Evolutionary conservation across 495 filamentous ascomycete genomes (phyloP).

Genomic region (Penicillium parvum): DNA sequence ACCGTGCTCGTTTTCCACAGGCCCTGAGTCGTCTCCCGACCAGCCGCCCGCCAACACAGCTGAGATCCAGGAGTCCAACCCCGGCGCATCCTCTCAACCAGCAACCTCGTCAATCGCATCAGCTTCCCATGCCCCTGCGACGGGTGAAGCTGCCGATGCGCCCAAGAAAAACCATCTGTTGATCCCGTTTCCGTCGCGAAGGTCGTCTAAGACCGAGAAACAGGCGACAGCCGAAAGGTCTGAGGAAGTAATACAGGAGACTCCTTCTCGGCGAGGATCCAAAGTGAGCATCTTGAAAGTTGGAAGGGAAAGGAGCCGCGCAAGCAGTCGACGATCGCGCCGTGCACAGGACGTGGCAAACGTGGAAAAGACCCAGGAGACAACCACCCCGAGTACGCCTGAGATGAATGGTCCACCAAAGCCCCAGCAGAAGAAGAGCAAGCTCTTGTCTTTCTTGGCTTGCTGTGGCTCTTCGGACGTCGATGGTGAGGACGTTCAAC

Average conservation of each 20-base stretch:
- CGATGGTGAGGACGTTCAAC: conserved; percentile 55
- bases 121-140: conserved; percentile 3
- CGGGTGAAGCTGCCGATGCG: conserved; percentile 16
- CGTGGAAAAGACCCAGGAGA: conserved; percentile 33
- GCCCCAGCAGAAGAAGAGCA: conserved; percentile 56
- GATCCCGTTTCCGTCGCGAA: conserved; percentile 60
- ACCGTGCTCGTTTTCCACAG: conserved; percentile 16
- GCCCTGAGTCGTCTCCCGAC: conserved; percentile 26
- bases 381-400: conserved; percentile 19
- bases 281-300: conserved; percentile 66
- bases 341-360: conserved; percentile 40
- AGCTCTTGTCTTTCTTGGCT: conserved; percentile 68
- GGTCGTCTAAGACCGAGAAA: conserved; percentile 60
- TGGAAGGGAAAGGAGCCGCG: conserved; percentile 64
- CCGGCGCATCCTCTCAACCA: conserved; percentile 22
- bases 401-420: conserved; percentile 38
- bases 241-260: conserved; percentile 60
- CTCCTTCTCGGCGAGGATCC: conserved; percentile 57
- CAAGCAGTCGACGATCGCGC: conserved; percentile 56
- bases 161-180: conserved; percentile 57
- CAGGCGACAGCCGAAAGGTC: conserved; percentile 59
- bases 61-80: conserved; percentile 23
- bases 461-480: conserved; percentile 74
- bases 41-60: conserved; percentile 25
- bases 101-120: conserved; percentile 20